Conservation (phyloP, 768 basidiomycete species). For the Termitomyces sp. region DNA sequence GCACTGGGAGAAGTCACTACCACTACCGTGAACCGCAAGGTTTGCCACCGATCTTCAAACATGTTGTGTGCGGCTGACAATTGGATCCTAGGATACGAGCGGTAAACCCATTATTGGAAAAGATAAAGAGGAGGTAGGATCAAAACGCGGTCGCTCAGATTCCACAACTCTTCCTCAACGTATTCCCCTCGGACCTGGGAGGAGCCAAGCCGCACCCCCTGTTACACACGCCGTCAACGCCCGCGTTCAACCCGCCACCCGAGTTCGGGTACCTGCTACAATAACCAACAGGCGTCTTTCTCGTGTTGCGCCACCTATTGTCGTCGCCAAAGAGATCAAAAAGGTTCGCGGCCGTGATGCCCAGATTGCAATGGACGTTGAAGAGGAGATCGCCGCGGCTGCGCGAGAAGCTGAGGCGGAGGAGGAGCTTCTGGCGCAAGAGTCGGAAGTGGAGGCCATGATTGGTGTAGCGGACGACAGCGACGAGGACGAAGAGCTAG, state of each 20-base stretch:
- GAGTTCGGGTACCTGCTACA: slow-evolving; percentile 22
- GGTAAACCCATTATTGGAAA: slow-evolving; percentile 46
- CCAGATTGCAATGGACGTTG: slow-evolving; percentile 62
- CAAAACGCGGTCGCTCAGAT: slow-evolving; percentile 62
- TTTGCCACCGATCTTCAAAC: slow-evolving; percentile 19
- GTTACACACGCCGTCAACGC: slow-evolving; percentile 34
- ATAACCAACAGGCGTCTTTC: slow-evolving; percentile 31
- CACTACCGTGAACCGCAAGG: slow-evolving; percentile 73
- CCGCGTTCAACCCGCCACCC: slow-evolving; percentile 24
- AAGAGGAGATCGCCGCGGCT: slow-evolving; percentile 32
- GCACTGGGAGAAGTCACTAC: slow-evolving; percentile 81
- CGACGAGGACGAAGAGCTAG: slow-evolving; percentile 33
- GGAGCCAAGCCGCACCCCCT: slow-evolving; percentile 38
- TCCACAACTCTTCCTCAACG: slow-evolving; percentile 62
- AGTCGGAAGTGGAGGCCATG: slow-evolving; percentile 63
- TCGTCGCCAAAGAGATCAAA: slow-evolving; percentile 33
- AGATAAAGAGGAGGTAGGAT: slow-evolving; percentile 62
- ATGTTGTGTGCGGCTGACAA: slow-evolving; percentile 14
- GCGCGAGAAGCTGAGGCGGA: slow-evolving; percentile 36
- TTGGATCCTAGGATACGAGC: slow-evolving; percentile 35
- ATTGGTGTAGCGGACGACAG: slow-evolving; percentile 45
- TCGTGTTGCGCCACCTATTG: slow-evolving; percentile 36
- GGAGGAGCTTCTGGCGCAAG: slow-evolving; percentile 29
- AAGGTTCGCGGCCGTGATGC: slow-evolving; percentile 28
- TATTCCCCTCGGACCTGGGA: slow-evolving; percentile 58